Conservation (phyloP, 768 basidiomycete species). For the Lentinula sp. region DNA sequence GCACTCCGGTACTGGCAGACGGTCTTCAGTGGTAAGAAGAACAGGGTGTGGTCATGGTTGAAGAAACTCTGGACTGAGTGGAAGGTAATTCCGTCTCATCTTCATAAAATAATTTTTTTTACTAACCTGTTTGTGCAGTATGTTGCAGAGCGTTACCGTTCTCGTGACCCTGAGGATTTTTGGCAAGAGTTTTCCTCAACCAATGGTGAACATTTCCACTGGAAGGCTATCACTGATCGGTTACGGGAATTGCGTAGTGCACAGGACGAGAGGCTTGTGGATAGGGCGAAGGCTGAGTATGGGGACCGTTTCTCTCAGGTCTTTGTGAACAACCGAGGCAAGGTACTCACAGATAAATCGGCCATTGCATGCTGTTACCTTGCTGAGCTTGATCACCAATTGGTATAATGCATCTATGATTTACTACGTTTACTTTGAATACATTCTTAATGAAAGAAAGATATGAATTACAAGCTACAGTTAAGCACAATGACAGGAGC, state of each 20-base stretch:
- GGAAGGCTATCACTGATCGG: background rate
- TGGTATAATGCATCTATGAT: no score
- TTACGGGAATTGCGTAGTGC: background rate
- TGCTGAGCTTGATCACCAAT: no score
- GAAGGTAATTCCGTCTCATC: background rate
- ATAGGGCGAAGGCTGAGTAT: background rate
- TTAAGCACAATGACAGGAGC: constrained; percentile 14
- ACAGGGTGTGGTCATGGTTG: background rate
- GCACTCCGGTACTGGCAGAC: background rate
- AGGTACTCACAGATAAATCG: background rate
- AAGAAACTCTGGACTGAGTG: background rate
- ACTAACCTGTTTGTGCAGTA: background rate
- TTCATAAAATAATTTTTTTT: no score
- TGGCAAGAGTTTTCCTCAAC: background rate
- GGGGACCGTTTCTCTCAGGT: background rate
- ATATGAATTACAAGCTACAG: background rate
- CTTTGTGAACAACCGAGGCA: background rate
- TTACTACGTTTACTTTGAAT: no score
- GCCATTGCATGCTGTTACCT: background rate
- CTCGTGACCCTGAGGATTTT: background rate
- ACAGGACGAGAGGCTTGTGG: background rate
- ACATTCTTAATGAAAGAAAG: background rate
- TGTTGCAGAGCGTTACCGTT: background rate
- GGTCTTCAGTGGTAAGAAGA: background rate
- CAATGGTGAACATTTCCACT: background rate